These are phyloP conservation scores for Gossypioides kirkii DNA, from an alignment of 345 rosid species.

Conservation along the genomic window DNA sequence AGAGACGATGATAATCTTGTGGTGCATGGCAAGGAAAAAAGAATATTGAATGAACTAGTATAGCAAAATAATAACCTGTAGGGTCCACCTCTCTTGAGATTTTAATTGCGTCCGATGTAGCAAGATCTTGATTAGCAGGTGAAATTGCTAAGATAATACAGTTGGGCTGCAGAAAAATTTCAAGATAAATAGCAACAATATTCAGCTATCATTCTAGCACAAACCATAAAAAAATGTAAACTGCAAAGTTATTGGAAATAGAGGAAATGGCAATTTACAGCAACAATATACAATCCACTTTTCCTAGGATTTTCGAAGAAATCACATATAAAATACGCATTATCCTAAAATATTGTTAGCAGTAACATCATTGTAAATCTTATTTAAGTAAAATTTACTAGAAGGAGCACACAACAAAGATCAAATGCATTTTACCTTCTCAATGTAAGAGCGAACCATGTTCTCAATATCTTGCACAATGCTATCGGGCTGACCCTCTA, in stretches of 20 bases:
- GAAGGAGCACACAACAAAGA: background rate
- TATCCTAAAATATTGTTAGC: background rate
- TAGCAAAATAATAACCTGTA: slow-evolving; percentile 46
- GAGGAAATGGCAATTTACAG: background rate
- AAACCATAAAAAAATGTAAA: background rate
- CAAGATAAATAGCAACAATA: slow-evolving; percentile 12
- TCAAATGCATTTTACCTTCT: slow-evolving; percentile 56
- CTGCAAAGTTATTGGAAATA: background rate
- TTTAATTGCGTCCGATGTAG: slow-evolving; percentile 98
- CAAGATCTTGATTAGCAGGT: slow-evolving; percentile 99
- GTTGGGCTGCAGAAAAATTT: slow-evolving; percentile 67
- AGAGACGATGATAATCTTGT: background rate
- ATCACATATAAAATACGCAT: background rate
- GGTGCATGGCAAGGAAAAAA: background rate
- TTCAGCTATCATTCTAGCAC: slow-evolving; percentile 13
- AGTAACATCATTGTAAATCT: slow-evolving; percentile 3
- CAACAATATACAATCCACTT: background rate
- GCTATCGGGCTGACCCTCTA: slow-evolving; percentile 97
- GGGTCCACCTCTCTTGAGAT: slow-evolving; percentile 99
- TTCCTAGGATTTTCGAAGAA: background rate
- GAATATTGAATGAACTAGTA: background rate
- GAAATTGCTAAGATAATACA: slow-evolving; percentile 96
- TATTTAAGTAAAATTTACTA: background rate
- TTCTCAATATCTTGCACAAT: slow-evolving; percentile 93
- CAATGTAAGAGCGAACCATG: slow-evolving; percentile 96